A percentile compares a stretch with the other conserved stretches of the same genome.
Evolutionary conservation across 495 filamentous ascomycete genomes (phyloP).

Genomic region (Penicillium cosmopolitanum): DNA sequence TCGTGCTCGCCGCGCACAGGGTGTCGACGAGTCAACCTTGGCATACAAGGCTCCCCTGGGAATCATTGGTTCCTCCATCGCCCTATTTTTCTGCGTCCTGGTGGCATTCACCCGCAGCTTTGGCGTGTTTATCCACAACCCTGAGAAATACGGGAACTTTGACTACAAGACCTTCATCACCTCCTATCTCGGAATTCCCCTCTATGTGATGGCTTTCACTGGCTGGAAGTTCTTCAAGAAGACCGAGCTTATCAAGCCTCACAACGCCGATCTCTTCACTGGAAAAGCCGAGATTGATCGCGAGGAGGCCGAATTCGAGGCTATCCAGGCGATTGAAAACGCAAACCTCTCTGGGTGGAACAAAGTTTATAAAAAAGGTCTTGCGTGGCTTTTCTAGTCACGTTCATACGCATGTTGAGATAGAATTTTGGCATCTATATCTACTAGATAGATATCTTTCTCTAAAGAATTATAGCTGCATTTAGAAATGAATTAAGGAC

Average conservation of each 20-base stretch:
- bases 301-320: constrained; percentile 72
- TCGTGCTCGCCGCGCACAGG: constrained; percentile 71
- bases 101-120: constrained; percentile 81
- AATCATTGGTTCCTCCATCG: constrained; percentile 65
- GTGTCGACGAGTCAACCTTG: constrained; percentile 62
- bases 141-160: constrained; percentile 55
- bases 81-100: constrained; percentile 68
- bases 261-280: constrained; percentile 67
- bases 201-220: constrained; percentile 72
- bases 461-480: not conserved
- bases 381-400: constrained; percentile 67
- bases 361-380: constrained; percentile 64
- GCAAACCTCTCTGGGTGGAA: constrained; percentile 37
- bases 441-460: too few relatives aligned
- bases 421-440: not conserved
- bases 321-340: constrained; percentile 50
- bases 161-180: constrained; percentile 79
- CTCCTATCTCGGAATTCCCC: constrained; percentile 78
- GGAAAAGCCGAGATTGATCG: constrained; percentile 76
- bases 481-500: not conserved
- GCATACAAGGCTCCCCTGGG: constrained; percentile 77
- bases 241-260: constrained; percentile 55
- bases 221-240: constrained; percentile 68
- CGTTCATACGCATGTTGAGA: not conserved
- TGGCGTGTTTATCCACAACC: constrained; percentile 62